Evolutionary conservation across 164 flowering plant genomes (phyloP).

Genomic region (Magnolia sinica): DNA sequence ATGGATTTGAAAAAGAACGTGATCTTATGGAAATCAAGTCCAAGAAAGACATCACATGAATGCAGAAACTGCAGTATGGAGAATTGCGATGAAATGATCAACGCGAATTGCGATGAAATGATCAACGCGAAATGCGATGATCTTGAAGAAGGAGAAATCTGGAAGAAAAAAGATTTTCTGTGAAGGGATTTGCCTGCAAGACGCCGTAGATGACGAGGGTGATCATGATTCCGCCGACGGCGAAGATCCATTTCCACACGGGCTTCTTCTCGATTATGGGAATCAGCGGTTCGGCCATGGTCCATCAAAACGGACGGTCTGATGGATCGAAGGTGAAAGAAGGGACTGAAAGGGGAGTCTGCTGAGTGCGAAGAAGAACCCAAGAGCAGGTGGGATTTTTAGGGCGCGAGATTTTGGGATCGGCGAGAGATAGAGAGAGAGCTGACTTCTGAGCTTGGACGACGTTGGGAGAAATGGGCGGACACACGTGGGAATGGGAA

Average conservation of each 20-base stretch:
- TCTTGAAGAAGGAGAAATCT: too few relatives aligned
- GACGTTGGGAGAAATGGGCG: background rate
- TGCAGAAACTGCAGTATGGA: too few relatives aligned
- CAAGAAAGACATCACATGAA: too few relatives aligned
- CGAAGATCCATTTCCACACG: conserved; percentile 59
- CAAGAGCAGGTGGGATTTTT: background rate
- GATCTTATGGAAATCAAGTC: too few relatives aligned
- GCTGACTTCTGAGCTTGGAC: background rate
- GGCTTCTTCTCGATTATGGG: conserved; percentile 26
- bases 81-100: too few relatives aligned
- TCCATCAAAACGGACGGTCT: conserved; percentile 12
- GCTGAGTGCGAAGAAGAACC: background rate
- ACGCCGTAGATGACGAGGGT: conserved; percentile 86
- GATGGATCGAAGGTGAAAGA: background rate
- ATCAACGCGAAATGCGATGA: too few relatives aligned
- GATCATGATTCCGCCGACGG: conserved; percentile 74
- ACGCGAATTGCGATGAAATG: too few relatives aligned
- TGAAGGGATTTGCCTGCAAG: conserved; percentile 47
- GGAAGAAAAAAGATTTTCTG: too few relatives aligned
- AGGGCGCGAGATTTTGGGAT: conserved; percentile 3
- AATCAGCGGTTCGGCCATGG: conserved; percentile 31
- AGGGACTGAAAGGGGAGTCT: background rate
- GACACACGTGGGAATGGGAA: background rate
- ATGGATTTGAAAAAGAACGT: too few relatives aligned
- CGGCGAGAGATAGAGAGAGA: background rate